Evolutionary conservation across 345 rosid species (phyloP).

Genomic region (Syzygium aromaticum): DNA sequence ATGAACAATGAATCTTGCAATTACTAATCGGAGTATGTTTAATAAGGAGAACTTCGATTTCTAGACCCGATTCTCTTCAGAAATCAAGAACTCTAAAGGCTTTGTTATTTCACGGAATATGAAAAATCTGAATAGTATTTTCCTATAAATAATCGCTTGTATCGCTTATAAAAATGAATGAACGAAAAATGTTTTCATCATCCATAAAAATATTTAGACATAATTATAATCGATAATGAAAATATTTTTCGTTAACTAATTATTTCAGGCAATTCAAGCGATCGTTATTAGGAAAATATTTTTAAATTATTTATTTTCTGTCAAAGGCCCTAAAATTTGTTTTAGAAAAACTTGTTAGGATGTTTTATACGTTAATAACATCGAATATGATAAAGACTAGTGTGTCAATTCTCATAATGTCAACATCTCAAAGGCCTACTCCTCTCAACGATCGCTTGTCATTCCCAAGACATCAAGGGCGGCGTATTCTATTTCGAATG

Average conservation of each 20-base stretch:
- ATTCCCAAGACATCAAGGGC: not conserved
- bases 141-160: not conserved
- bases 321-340: not conserved
- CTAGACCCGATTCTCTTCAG: not conserved
- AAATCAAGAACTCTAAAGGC: not conserved
- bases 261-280: not conserved
- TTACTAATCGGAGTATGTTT: not conserved
- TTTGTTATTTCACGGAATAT: fast-evolving
- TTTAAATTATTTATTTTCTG: not conserved
- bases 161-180: not conserved
- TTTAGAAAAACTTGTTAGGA: not conserved
- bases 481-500: no score
- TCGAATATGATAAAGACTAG: not conserved
- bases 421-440: not conserved
- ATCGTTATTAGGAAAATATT: not conserved
- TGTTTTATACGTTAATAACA: not conserved
- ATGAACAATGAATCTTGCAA: not conserved
- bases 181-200: not conserved
- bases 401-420: not conserved
- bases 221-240: not conserved
- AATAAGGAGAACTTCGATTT: not conserved
- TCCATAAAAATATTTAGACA: not conserved
- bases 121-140: not conserved
- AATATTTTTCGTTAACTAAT: not conserved
- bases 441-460: not conserved